Base-by-base conservation (phyloP, 1,139 yeast species). In the Petasospora fabianii region DNA sequence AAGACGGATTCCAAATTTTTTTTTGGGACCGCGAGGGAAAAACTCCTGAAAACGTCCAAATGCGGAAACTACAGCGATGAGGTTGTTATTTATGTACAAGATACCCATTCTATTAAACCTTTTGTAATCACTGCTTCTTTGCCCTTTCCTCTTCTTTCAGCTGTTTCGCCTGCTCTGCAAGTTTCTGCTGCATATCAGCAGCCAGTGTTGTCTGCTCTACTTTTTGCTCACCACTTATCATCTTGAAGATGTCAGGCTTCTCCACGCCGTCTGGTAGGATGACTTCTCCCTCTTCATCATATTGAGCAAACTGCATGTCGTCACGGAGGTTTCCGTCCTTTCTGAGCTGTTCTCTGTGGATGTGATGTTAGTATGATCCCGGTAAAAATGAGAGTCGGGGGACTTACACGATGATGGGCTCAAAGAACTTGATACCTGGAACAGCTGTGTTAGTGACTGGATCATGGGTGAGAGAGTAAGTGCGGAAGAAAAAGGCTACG, bases 371-470 rank as follows among this genome's bases (percentile, higher is more conserved):
- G 16, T 4, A 13, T 30, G 32, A 5, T n/a, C 7, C 6, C 12
- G 12, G 24, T 19, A 4, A n/a, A 24, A 5, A 5, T 11, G 7
- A 4, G 16, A 9, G 18, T 12, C 13, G 32, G 51, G 35, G 30
- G 34, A 74, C 82, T 53, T 68, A 77, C 82, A 84, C 70, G 5
- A 84, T 71, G 24, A 84, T 59, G 2, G 95, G 94, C 51, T 80
- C 81, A 70, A 86, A 84, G 61, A 84, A 84, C 55, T 73, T 75
- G 41, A 77, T 64, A 1, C 92, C 84, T 61, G 17, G n/a, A n/a
- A n/a, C 15, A 14, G 17, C 4, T 14, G 33, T 27, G 42, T 40
- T 32, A 41, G 42, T 28, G 14, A 10, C 15, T 11, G 6, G 16
- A 11, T 18, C 19, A 14, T 8, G 18, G 16, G n/a, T 6, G 11